Conservation (phyloP, 495 filamentous ascomycete species). For the Xylaria palmicola region DNA sequence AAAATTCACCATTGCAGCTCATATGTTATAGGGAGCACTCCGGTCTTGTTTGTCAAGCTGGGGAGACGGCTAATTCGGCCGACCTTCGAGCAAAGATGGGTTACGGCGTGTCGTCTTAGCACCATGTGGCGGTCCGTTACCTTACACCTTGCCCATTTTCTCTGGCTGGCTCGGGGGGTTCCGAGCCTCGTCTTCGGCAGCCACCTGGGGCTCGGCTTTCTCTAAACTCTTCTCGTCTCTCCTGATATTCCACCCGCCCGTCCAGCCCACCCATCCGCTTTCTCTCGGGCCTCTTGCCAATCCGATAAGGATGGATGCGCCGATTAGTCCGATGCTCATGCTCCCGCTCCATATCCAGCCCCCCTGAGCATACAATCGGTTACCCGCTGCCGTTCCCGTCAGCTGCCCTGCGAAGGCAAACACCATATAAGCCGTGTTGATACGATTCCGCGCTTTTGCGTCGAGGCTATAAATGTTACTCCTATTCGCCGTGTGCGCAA, state of each 20-base stretch:
- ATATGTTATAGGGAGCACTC: too few relatives aligned
- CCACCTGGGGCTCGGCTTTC: background rate
- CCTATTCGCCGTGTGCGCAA: slow-evolving; percentile 72
- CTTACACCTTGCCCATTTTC: background rate
- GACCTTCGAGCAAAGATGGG: too few relatives aligned
- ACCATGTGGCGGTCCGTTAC: background rate
- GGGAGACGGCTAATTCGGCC: too few relatives aligned
- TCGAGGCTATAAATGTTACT: slow-evolving; percentile 69
- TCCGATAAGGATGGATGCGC: slow-evolving; percentile 56
- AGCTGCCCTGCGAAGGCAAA: slow-evolving; percentile 72
- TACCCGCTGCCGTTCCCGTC: slow-evolving; percentile 71
- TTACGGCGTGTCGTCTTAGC: too few relatives aligned
- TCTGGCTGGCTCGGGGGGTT: background rate
- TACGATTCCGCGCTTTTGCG: slow-evolving; percentile 68
- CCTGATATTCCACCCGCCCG: slow-evolving; percentile 60
- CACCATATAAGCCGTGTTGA: slow-evolving; percentile 86
- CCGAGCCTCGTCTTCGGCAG: background rate
- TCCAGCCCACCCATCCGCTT: slow-evolving; percentile 74
- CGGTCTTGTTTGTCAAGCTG: too few relatives aligned
- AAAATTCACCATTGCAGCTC: too few relatives aligned
- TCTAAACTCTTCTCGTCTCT: slow-evolving; percentile 21
- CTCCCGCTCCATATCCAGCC: slow-evolving; percentile 72
- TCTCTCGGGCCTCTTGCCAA: slow-evolving; percentile 65
- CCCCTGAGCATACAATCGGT: slow-evolving; percentile 62
- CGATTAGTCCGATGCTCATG: slow-evolving; percentile 66